A percentile compares a stretch with the other conserved stretches of the same genome.
phyloP scores from a whole-genome alignment of 2,329 filamentous ascomycete genomes.

The Aspergillus pseudoviridinutans region DNA sequence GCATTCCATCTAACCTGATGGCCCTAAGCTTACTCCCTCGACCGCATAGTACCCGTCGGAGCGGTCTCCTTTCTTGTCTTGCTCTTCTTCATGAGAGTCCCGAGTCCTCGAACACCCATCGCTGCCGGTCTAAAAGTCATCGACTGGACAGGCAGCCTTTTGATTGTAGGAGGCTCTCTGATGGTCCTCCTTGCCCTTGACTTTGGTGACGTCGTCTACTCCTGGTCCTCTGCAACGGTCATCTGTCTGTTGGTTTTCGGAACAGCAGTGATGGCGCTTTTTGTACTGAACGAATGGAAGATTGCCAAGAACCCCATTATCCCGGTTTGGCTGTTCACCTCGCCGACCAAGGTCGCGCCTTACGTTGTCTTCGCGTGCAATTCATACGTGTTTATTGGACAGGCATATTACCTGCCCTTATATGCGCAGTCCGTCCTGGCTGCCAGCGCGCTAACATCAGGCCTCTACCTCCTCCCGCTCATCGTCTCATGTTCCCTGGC shows the following conservation, averaged over 20 bases:
- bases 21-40: neutral
- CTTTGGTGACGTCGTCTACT: constrained; percentile 51
- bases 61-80: neutral
- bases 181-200: neutral
- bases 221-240: constrained; percentile 69
- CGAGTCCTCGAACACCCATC: neutral
- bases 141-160: neutral
- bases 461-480: constrained; percentile 63
- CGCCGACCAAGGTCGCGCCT: constrained; percentile 57
- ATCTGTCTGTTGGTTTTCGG: constrained; percentile 74
- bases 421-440: constrained; percentile 69
- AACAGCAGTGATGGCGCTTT: constrained; percentile 55
- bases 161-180: neutral
- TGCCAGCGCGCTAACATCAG: constrained; percentile 59
- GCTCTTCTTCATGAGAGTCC: neutral
- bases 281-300: constrained; percentile 66
- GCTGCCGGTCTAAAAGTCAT: neutral
- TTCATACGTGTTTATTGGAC: constrained; percentile 65
- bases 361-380: constrained; percentile 63
- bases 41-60: neutral
- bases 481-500: constrained; percentile 59
- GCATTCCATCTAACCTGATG: neutral
- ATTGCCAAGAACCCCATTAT: constrained; percentile 70
- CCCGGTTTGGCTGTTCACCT: constrained; percentile 62
- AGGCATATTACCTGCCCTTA: constrained; percentile 68